phyloP scores from a whole-genome alignment of 306 rosid genomes.

The Cucumis hystrix region DNA sequence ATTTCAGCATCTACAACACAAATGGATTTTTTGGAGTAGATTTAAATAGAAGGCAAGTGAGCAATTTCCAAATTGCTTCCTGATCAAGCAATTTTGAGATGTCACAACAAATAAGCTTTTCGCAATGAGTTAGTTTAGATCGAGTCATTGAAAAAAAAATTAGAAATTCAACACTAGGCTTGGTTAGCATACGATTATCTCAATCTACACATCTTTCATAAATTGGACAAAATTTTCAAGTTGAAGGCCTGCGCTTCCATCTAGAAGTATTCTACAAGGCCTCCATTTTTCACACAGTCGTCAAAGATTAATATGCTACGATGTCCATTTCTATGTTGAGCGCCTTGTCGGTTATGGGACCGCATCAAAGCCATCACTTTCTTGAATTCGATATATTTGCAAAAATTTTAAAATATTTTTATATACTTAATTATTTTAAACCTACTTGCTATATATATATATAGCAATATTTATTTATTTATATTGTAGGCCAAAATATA shows the following conservation, averaged over 20 bases:
- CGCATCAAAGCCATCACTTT: slow-evolving; percentile 93
- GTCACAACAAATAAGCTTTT: neutral
- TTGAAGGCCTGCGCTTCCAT: slow-evolving; percentile 51
- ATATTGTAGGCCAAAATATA: no score
- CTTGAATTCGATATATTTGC: slow-evolving; percentile 43
- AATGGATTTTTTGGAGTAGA: neutral
- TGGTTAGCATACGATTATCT: slow-evolving; percentile 30
- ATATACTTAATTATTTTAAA: no score
- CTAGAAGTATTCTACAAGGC: slow-evolving; percentile 71
- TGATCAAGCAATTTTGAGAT: neutral
- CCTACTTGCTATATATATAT: no score
- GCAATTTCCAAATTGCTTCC: neutral
- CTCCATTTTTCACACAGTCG: slow-evolving; percentile 77
- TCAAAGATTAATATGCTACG: slow-evolving; percentile 40
- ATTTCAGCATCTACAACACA: slow-evolving; percentile 41
- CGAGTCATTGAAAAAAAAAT: neutral
- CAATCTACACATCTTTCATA: slow-evolving; percentile 46
- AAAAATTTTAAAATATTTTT: no score
- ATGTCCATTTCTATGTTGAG: slow-evolving; percentile 51
- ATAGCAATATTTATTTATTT: no score
- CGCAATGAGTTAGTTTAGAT: neutral
- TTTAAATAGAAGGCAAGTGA: neutral
- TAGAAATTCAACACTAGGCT: neutral
- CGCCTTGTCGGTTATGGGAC: slow-evolving; percentile 62
- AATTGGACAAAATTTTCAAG: slow-evolving; percentile 55